Evolutionary conservation across 345 rosid species (phyloP).

Genomic region (Ceriops zippeliana): DNA sequence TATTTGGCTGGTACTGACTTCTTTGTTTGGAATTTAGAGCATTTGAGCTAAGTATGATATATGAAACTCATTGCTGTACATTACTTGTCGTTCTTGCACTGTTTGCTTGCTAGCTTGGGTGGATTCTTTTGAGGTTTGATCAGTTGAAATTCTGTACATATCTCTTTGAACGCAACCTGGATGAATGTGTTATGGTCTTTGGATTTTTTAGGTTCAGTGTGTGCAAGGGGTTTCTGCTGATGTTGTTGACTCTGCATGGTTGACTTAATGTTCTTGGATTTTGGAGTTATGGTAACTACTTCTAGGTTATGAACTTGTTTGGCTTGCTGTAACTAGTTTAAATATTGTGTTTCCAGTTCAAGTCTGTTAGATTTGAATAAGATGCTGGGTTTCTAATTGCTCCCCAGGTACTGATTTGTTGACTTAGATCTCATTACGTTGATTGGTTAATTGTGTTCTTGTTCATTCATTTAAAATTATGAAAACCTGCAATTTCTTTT

Average conservation of each 20-base stretch:
- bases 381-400: background rate
- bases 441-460: background rate
- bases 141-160: background rate
- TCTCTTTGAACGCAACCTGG: background rate
- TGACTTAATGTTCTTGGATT: background rate
- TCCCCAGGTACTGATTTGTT: background rate
- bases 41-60: too few relatives aligned
- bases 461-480: background rate
- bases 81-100: background rate
- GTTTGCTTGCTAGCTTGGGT: conserved; percentile 1
- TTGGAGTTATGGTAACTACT: background rate
- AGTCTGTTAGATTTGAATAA: background rate
- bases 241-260: background rate
- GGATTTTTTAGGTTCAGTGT: background rate
- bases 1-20: too few relatives aligned
- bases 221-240: background rate
- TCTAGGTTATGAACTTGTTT: too few relatives aligned
- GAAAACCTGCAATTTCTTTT: background rate
- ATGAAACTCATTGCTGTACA: too few relatives aligned
- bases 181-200: background rate
- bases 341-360: background rate
- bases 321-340: background rate
- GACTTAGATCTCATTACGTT: background rate
- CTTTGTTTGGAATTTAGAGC: too few relatives aligned
- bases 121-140: background rate